Percentiles rank a stretch among this genome's conserved stretches.
Conservation (phyloP, 2,329 filamentous ascomycete genomes). For the Beauveria pseudobassiana region DNA sequence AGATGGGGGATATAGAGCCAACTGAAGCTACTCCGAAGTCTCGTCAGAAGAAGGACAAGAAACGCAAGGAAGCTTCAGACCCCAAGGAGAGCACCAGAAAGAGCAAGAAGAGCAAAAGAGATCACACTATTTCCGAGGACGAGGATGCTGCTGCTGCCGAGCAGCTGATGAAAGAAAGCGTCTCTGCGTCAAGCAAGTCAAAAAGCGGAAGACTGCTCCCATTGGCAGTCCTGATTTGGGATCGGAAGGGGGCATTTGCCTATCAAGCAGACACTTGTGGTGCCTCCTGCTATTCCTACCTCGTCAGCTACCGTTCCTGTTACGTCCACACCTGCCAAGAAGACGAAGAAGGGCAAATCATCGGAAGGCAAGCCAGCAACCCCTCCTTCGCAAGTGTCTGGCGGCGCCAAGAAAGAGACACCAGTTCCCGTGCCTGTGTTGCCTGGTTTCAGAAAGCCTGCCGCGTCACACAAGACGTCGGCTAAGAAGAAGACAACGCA, state of each 20-base stretch:
- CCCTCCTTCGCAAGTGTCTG: neutral
- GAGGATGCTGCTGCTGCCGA: conserved; percentile 27
- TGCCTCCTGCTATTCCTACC: conserved; percentile 24
- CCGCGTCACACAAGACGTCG: conserved; percentile 5
- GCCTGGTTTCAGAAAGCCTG: conserved; percentile 15
- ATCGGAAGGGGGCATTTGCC: conserved; percentile 20
- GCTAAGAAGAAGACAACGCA: conserved; percentile 25
- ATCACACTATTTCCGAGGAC: conserved; percentile 30
- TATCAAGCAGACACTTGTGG: conserved; percentile 27
- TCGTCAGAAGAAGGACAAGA: conserved; percentile 27
- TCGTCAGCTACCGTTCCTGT: conserved; percentile 12
- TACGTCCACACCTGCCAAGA: conserved; percentile 9
- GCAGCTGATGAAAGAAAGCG: conserved; percentile 28
- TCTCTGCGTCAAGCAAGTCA: conserved; percentile 32
- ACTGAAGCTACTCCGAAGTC: conserved; percentile 15
- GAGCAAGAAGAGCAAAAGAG: conserved; percentile 24
- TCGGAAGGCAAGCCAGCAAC: neutral
- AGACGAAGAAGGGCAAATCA: neutral
- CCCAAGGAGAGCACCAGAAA: conserved; percentile 15
- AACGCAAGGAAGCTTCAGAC: conserved; percentile 17
- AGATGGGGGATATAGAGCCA: conserved; percentile 36
- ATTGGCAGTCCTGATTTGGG: conserved; percentile 28
- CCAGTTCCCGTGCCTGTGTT: conserved; percentile 28
- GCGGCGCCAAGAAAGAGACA: conserved; percentile 17
- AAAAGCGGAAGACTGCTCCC: conserved; percentile 31